Conservation (phyloP, 257 asterid species). For the Solanum chiquidenum region DNA sequence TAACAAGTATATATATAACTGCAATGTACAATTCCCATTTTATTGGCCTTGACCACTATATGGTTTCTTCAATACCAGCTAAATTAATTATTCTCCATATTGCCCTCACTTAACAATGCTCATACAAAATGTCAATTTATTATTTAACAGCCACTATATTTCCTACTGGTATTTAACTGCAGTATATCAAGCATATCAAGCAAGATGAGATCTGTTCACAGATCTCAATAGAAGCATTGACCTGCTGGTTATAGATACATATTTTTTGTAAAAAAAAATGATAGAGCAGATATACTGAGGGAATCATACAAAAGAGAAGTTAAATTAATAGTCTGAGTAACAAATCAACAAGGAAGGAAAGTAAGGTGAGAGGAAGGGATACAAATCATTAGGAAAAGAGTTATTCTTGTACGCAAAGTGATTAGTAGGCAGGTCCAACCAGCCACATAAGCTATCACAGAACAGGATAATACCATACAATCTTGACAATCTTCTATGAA, state of each 20-base stretch:
- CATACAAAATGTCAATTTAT: background rate
- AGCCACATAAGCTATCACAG: background rate
- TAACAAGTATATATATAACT: background rate
- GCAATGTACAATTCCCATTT: background rate
- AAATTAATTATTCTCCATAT: background rate
- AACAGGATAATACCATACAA: background rate
- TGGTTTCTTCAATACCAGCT: background rate
- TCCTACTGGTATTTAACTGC: background rate
- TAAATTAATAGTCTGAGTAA: background rate
- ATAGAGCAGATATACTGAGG: background rate
- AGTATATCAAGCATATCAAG: background rate
- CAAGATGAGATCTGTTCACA: background rate
- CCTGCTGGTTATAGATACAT: background rate
- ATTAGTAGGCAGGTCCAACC: background rate
- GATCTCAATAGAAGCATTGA: background rate
- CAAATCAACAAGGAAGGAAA: background rate
- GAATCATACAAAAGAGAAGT: background rate
- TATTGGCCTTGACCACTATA: background rate
- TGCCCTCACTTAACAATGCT: background rate
- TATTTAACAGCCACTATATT: background rate
- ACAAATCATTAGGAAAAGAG: background rate
- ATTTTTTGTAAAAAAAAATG: background rate
- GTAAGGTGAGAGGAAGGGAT: background rate
- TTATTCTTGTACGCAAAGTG: background rate
- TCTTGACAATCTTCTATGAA: background rate